These are phyloP conservation scores for Suillus occidentalis DNA, from an alignment of 768 basidiomycete species.

Conservation along the genomic window DNA sequence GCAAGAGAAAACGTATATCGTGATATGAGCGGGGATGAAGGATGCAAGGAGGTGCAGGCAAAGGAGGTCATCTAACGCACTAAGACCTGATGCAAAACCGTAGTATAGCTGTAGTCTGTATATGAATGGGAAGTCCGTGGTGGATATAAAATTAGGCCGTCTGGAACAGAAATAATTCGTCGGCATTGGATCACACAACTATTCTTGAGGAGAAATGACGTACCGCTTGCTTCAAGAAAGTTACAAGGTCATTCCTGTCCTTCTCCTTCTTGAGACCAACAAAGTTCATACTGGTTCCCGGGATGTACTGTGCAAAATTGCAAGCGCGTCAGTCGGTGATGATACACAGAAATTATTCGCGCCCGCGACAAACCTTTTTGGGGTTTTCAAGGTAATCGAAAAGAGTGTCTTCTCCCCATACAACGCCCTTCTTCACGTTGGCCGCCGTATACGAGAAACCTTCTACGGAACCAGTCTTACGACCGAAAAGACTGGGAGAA, in stretches of 20 bases:
- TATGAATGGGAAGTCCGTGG: conserved; percentile 19
- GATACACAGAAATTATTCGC: background rate
- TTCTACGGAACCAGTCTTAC: conserved; percentile 81
- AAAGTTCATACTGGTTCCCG: conserved; percentile 98
- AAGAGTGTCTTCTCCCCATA: conserved; percentile 84
- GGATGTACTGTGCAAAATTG: conserved; percentile 68
- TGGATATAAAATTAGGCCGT: conserved; percentile 27
- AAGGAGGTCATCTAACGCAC: conserved; percentile 35
- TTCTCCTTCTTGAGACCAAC: conserved; percentile 98
- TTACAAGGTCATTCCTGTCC: conserved; percentile 93
- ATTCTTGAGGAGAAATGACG: conserved; percentile 25
- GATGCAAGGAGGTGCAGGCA: conserved; percentile 22
- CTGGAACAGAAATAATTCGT: conserved; percentile 14
- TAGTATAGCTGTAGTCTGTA: conserved; percentile 29
- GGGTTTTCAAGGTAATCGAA: conserved; percentile 97
- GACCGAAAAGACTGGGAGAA: conserved; percentile 69
- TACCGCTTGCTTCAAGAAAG: conserved; percentile 76
- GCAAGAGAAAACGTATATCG: conserved; percentile 9
- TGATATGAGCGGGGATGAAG: conserved; percentile 31
- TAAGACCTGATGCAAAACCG: conserved; percentile 25
- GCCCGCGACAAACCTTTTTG: conserved; percentile 69
- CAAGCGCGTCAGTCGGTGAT: background rate
- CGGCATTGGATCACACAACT: background rate
- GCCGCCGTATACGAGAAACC: conserved; percentile 92
- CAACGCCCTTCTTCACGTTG: conserved; percentile 92